A percentile compares a stretch with the other conserved stretches of the same genome.
Conservation (phyloP, 83 land plant species). For the Picea abies region DNA sequence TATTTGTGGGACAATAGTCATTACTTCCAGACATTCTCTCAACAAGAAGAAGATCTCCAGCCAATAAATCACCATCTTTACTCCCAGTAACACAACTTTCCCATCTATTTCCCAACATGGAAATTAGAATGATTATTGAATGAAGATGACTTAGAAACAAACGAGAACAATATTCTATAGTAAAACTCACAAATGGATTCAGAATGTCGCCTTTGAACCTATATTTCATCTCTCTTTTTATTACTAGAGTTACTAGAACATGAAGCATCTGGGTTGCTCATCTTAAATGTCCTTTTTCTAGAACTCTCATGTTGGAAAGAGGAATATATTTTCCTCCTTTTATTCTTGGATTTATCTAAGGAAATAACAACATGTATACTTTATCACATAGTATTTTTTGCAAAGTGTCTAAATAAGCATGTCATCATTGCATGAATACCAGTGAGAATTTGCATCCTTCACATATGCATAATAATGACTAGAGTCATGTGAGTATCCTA, state of each 20-base stretch:
- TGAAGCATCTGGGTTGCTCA: not conserved
- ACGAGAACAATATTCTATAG: not conserved
- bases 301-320: slow-evolving; percentile 14
- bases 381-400: slow-evolving; percentile 84
- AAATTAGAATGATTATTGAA: not conserved
- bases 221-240: not conserved
- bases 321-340: slow-evolving; percentile 12
- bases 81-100: slow-evolving; percentile 5
- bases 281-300: slow-evolving; percentile 4
- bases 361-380: slow-evolving; percentile 89
- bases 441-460: slow-evolving; percentile 86
- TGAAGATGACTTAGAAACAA: not conserved
- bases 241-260: not conserved
- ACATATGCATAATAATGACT: slow-evolving; percentile 99
- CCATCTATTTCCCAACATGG: not conserved
- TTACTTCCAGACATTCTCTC: slow-evolving; percentile 12
- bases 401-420: slow-evolving; percentile 55
- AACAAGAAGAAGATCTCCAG: not conserved
- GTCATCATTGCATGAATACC: slow-evolving; percentile 97
- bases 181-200: not conserved
- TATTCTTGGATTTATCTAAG: slow-evolving; percentile 47
- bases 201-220: not conserved
- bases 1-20: not conserved
- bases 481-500: slow-evolving; percentile 86
- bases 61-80: not conserved